A percentile compares a stretch with the other conserved stretches of the same genome.
Evolutionary conservation across 2,329 filamentous ascomycete genomes (phyloP).

Genomic region (Claviceps africana): DNA sequence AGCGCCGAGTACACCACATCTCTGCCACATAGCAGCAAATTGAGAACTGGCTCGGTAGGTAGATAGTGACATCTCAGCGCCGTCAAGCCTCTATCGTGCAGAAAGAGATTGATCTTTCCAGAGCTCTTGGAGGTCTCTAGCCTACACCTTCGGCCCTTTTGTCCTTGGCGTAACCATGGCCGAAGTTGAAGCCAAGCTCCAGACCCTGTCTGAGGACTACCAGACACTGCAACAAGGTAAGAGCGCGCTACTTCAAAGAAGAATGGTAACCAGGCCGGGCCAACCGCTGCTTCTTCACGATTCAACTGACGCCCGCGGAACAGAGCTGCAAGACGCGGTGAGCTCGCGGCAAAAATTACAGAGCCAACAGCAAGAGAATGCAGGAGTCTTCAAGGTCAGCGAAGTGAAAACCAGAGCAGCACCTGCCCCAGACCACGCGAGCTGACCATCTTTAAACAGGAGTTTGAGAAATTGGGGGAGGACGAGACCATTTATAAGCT

Average conservation of each 20-base stretch:
- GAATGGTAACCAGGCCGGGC: background rate
- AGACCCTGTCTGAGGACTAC: conserved; percentile 75
- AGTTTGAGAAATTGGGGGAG: conserved; percentile 67
- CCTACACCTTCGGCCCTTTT: background rate
- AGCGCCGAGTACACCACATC: background rate
- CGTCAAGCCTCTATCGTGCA: background rate
- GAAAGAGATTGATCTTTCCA: background rate
- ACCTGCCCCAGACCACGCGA: background rate
- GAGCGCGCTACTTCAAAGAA: conserved; percentile 7
- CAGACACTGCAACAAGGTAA: conserved; percentile 73
- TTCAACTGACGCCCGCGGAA: conserved; percentile 2
- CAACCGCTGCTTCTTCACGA: background rate
- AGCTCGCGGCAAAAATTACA: conserved; percentile 80
- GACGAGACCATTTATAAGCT: conserved; percentile 92
- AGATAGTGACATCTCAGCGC: background rate
- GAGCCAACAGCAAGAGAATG: conserved; percentile 86
- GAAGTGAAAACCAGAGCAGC: background rate
- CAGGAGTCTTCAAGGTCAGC: conserved; percentile 64
- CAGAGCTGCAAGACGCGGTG: conserved; percentile 68
- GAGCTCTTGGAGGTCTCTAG: background rate
- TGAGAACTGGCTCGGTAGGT: background rate
- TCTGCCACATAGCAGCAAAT: background rate
- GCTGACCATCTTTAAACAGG: conserved; percentile 32
- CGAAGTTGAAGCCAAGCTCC: conserved; percentile 62
- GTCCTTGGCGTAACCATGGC: conserved; percentile 35